Base-by-base conservation (phyloP, 1,139 yeast genomes). In the Ogataea hybrid region DNA sequence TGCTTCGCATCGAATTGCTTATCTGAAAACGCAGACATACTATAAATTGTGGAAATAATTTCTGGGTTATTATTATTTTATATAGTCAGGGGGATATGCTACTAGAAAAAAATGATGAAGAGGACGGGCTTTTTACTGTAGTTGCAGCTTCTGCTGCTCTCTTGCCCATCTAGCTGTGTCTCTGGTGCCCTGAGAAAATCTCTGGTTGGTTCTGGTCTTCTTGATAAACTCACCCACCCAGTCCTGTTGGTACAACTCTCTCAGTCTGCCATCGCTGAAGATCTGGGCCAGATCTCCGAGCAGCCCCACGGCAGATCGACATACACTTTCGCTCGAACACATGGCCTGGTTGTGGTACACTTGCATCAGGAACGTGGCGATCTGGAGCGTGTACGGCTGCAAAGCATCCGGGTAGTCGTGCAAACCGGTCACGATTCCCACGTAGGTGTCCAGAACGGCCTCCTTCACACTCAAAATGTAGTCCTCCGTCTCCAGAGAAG, bases 131-230 rank as follows among this genome's bases (percentile, higher is more conserved):
- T 27, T 25, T 41, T 58, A 37, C 30, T 52, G 51, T 41, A 67
- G 48, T 58, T 79, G 84, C 47, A 73, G 68, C 67, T 79, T 81
- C 61, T 81, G 89, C 65, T 82, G 96, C 56, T 86, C 96, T 55
- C 95, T 79, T 10, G 97, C 97, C 97, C 97, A 92, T 67, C 90
- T 79, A 12, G 97, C 97, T 21, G 96, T 87, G 58, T 85, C 94
- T 61, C 78, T 80, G 9, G 97, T 88, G 44, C 75, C 69, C 50
- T 75, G 76, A 35, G 79, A 71, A 59, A 82, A 86, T 28, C 69
- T 56, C 46, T 75, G 73, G 60, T 81, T 83, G 37, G 77, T 60
- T 62, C 90, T 76, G 14, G 95, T 86, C 58, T 74, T 77, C 63
- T 80, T 84, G 61, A 90, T 83, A 57, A 86, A 77, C 20, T 81